Evolutionary conservation across 2,329 filamentous ascomycete genomes (phyloP).

Genomic region (Metarhizium humberi): DNA sequence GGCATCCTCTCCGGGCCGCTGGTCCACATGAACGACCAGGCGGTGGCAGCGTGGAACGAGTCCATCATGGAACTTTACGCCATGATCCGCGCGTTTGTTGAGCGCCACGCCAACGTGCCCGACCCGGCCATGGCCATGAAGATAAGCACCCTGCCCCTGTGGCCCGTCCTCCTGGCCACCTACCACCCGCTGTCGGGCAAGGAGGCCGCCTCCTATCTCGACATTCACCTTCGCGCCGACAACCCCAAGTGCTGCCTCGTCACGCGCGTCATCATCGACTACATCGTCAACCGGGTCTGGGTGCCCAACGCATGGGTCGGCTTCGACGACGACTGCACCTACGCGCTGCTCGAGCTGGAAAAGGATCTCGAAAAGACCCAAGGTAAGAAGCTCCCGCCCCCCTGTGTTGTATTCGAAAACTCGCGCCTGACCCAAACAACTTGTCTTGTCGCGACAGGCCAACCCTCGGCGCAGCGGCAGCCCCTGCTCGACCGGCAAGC

Average conservation of each 20-base stretch:
- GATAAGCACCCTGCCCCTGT: constrained; percentile 21
- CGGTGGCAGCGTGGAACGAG: constrained; percentile 24
- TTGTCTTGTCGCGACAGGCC: constrained; percentile 14
- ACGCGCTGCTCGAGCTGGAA: constrained; percentile 25
- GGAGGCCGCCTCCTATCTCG: constrained; percentile 31
- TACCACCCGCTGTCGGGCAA: constrained; percentile 27
- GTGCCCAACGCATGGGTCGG: constrained; percentile 29
- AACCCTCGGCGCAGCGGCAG: constrained; percentile 25
- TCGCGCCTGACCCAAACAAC: neutral
- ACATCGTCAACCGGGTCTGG: constrained; percentile 32
- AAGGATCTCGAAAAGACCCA: constrained; percentile 25
- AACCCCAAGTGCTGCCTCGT: constrained; percentile 33
- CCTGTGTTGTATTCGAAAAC: too few species aligned
- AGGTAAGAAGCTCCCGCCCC: constrained; percentile 15
- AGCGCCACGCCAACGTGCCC: constrained; percentile 22
- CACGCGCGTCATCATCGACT: constrained; percentile 32
- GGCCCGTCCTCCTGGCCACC: constrained; percentile 26
- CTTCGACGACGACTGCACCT: constrained; percentile 23
- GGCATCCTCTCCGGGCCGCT: constrained; percentile 15
- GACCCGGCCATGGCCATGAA: constrained; percentile 18
- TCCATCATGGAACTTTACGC: constrained; percentile 27
- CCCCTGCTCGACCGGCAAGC: constrained; percentile 30
- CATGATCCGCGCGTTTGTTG: constrained; percentile 26
- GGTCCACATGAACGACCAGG: constrained; percentile 26
- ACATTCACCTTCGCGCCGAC: constrained; percentile 28